phyloP scores from a whole-genome alignment of 768 basidiomycete species.

The Collybiopsis luxurians region DNA sequence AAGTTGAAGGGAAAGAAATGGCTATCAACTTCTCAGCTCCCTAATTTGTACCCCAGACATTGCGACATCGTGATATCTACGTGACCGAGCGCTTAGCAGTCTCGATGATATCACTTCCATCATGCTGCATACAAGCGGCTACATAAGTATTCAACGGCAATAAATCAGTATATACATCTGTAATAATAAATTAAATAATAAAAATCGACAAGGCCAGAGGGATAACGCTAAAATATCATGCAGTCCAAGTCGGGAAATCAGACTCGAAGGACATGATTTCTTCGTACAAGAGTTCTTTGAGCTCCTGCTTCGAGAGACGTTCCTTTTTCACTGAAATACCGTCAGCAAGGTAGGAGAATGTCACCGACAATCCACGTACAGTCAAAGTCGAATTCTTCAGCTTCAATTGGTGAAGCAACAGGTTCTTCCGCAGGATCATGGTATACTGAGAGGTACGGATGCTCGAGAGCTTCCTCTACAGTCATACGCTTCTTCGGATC shows the following conservation, averaged over 20 bases:
- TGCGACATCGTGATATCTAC: neutral
- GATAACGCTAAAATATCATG: neutral
- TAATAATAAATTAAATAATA: neutral
- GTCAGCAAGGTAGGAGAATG: neutral
- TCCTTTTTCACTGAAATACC: constrained; percentile 79
- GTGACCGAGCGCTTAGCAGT: too few relatives aligned
- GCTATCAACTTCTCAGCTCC: neutral
- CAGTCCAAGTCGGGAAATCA: constrained; percentile 9
- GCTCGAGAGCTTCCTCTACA: constrained; percentile 91
- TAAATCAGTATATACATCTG: neutral
- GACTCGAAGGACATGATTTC: constrained; percentile 92
- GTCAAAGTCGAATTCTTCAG: constrained; percentile 98
- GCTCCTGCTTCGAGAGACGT: constrained; percentile 90
- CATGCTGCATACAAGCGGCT: too few relatives aligned
- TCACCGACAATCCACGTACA: constrained; percentile 42
- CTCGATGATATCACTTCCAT: too few relatives aligned
- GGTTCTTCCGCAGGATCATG: constrained; percentile 98
- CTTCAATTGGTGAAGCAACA: constrained; percentile 89
- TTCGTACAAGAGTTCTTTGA: constrained; percentile 91
- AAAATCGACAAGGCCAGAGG: too few relatives aligned
- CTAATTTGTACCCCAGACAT: neutral
- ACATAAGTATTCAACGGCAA: too few relatives aligned
- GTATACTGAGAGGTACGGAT: constrained; percentile 93
- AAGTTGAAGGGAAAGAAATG: neutral
- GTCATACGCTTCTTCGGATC: constrained; percentile 97